These are phyloP conservation scores for Annona cherimola DNA, from an alignment of 164 flowering plant genomes.

Conservation along the genomic window DNA sequence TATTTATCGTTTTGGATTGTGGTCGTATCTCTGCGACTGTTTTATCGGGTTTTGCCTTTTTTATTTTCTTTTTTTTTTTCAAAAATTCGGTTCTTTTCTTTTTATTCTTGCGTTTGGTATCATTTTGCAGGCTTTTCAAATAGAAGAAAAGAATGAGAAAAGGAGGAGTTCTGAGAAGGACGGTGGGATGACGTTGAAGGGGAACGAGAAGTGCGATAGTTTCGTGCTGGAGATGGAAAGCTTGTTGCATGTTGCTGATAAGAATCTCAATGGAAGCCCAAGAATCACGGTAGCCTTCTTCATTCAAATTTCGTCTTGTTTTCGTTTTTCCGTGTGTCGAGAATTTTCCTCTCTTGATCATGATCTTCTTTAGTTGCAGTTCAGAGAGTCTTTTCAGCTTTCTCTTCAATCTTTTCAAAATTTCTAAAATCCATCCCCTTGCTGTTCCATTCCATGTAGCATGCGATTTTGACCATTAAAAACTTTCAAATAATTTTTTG, in stretches of 20 bases:
- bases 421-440: no score
- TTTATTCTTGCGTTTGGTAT: neutral
- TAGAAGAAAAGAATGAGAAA: neutral
- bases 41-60: neutral
- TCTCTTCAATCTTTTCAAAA: no score
- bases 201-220: slow-evolving; percentile 2
- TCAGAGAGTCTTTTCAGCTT: no score
- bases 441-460: no score
- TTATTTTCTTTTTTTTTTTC: neutral
- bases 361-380: no score
- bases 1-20: neutral
- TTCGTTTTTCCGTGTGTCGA: neutral
- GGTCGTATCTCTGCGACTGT: neutral
- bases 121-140: neutral
- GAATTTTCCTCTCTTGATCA: no score
- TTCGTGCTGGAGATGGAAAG: slow-evolving; percentile 9
- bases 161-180: slow-evolving; percentile 1
- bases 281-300: slow-evolving; percentile 6
- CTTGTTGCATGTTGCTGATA: slow-evolving; percentile 1
- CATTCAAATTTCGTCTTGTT: neutral
- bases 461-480: no score
- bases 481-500: no score
- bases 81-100: neutral
- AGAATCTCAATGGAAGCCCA: neutral
- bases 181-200: neutral